Evolutionary conservation across 2,329 filamentous ascomycete species (phyloP), one percentile per base, ranked within the genome.

Genomic region (Coleophoma crateriformis): DNA sequence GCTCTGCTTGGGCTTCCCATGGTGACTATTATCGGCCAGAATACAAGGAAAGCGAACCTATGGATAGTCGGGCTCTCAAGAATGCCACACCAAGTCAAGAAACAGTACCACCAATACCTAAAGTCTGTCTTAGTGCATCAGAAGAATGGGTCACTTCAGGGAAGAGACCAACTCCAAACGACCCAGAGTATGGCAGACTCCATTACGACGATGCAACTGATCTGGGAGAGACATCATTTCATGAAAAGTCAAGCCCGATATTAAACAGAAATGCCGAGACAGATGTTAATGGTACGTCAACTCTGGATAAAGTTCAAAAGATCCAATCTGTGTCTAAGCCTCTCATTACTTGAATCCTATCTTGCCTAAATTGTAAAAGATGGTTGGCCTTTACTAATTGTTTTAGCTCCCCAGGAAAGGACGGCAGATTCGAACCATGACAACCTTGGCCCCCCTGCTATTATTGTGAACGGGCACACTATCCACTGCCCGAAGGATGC

Each of bases 21-120:
- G 41, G 41, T 14, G 41, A 44, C 20, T 44, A 32, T 44, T 44
- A 44, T 44, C 41, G 41, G 15, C 41, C 41, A n/a, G 19, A 32
- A 27, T 17, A 41, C 8, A 39, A 39, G 37, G 37, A 39, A 3
- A n/a, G 7, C 27, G 27, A 27, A 10, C 27, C 27, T 27, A 27
- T 27, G 8, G 27, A 27, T 27, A 27, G 22, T 27, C 27, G 5
- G 27, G 35, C 35, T 38, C 35, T 17, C 35, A 38, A 38, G 35
- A 6, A 38, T 38, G 15, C 15, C 11, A 38, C 11, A 14, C 11
- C 35, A 38, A 17, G 35, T 12, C 35, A 7, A 38, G 15, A 17
- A 38, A 38, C 5, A 12, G 3, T 7, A n/a, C 14, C 35, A 38
- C 11, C 4, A 12, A 11, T 4, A 12, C 13, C 15, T 2, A 38